These are phyloP conservation scores for Lanmaoa rubissima DNA, from an alignment of 768 basidiomycete genomes.

Conservation along the genomic window DNA sequence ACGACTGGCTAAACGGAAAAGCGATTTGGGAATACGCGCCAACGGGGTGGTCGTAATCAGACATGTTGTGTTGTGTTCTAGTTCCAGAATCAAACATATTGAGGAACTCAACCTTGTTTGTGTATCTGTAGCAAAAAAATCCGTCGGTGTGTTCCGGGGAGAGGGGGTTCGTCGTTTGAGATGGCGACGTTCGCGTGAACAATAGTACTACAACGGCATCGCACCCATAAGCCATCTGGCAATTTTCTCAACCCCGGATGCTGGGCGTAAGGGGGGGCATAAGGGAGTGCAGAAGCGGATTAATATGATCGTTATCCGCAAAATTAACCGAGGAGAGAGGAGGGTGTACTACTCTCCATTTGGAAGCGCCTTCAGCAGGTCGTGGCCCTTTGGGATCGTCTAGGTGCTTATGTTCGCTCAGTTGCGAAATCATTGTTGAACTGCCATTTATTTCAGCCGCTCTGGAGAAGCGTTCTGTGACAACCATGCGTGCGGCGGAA, in stretches of 20 bases:
- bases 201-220: background rate
- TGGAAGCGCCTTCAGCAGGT: background rate
- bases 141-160: background rate
- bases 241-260: background rate
- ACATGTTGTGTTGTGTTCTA: background rate
- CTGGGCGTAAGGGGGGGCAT: background rate
- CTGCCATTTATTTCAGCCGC: background rate
- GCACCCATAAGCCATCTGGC: background rate
- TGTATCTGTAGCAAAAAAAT: background rate
- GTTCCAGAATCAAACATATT: background rate
- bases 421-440: background rate
- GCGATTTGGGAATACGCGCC: background rate
- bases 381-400: background rate
- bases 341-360: background rate
- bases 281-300: background rate
- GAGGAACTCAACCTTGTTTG: slow-evolving; percentile 18
- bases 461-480: background rate
- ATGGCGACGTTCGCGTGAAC: slow-evolving; percentile 2
- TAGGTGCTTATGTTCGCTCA: too few species aligned
- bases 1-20: background rate
- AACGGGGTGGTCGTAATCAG: slow-evolving; percentile 7
- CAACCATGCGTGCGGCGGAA: background rate
- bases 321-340: background rate
- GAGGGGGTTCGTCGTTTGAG: background rate
- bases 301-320: background rate